These are phyloP conservation scores for Juglanconis oblonga DNA, from an alignment of 2,329 filamentous ascomycete species.

Conservation along the genomic window DNA sequence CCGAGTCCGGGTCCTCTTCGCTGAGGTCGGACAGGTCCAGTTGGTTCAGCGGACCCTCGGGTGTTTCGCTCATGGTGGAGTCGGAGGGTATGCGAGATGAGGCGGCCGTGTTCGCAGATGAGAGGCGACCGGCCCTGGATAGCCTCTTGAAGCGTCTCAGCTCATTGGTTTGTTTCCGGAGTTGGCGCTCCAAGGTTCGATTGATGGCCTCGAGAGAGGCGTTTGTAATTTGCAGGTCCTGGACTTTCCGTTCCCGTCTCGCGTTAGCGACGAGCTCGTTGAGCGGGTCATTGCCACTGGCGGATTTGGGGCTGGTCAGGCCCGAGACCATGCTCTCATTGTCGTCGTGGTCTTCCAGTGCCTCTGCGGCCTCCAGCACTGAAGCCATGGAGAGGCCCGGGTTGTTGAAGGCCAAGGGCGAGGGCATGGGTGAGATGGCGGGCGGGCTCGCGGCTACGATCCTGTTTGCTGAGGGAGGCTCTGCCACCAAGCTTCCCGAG, in stretches of 20 bases:
- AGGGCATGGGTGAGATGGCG: constrained; percentile 26
- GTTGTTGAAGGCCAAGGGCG: constrained; percentile 26
- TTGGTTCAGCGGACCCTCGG: constrained; percentile 38
- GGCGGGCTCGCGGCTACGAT: constrained; percentile 33
- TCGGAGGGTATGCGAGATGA: constrained; percentile 39
- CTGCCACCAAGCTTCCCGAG: constrained; percentile 35
- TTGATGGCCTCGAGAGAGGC: constrained; percentile 95
- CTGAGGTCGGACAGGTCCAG: constrained; percentile 49
- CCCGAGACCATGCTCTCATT: constrained; percentile 22
- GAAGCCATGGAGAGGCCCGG: constrained; percentile 50
- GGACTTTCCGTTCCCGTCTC: constrained; percentile 86
- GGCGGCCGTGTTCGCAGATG: constrained; percentile 50
- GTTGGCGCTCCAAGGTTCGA: constrained; percentile 82
- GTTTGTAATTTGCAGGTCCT: constrained; percentile 95
- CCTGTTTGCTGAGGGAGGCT: constrained; percentile 35
- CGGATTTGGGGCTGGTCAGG: constrained; percentile 57
- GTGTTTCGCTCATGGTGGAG: constrained; percentile 36
- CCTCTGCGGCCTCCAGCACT: constrained; percentile 53
- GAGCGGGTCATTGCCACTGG: constrained; percentile 54
- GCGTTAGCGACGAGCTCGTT: constrained; percentile 84
- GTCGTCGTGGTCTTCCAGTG: constrained; percentile 29
- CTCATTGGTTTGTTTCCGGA: constrained; percentile 88
- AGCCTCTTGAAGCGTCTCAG: constrained; percentile 82
- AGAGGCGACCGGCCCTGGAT: constrained; percentile 75
- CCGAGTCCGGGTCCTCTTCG: constrained; percentile 37